Percentiles rank a stretch among this genome's conserved stretches.
Conservation (phyloP, 1,284 basidiomycete species). For the Butyriboletus appendiculatus region DNA sequence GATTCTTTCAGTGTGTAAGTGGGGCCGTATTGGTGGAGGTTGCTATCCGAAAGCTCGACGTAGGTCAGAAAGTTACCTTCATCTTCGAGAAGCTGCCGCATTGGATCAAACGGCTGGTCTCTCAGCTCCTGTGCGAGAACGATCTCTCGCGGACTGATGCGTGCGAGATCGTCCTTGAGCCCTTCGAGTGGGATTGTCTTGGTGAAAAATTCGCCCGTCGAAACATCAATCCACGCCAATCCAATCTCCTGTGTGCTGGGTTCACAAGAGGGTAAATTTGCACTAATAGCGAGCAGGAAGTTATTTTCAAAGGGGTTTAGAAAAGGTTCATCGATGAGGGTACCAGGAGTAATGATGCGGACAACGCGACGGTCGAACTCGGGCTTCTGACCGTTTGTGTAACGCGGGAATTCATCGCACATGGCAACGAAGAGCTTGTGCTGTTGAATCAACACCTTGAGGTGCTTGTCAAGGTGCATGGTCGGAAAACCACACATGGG, state of each 20-base stretch:
- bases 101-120: slow-evolving; percentile 40
- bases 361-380: slow-evolving; percentile 78
- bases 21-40: slow-evolving; percentile 6
- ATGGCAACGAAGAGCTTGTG: slow-evolving; percentile 85
- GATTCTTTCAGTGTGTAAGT: slow-evolving; percentile 47
- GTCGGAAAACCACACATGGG: slow-evolving; percentile 91
- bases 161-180: slow-evolving; percentile 82
- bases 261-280: slow-evolving; percentile 14
- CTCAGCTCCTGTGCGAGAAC: slow-evolving; percentile 62
- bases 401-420: slow-evolving; percentile 83
- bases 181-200: slow-evolving; percentile 55
- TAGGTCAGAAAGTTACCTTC: slow-evolving; percentile 57
- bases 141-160: slow-evolving; percentile 82
- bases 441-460: slow-evolving; percentile 84
- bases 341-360: slow-evolving; percentile 89
- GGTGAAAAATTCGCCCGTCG: slow-evolving; percentile 91
- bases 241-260: slow-evolving; percentile 38
- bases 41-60: slow-evolving; percentile 16
- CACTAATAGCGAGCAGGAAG: slow-evolving; percentile 77
- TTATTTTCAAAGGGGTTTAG: slow-evolving; percentile 85
- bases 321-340: slow-evolving; percentile 88
- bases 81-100: slow-evolving; percentile 49
- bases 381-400: slow-evolving; percentile 45
- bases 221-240: slow-evolving; percentile 93
- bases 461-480: slow-evolving; percentile 81